Percentiles rank a stretch among this genome's conserved stretches.
These are phyloP conservation scores for Ogataea pignaliae DNA, from an alignment of 805 yeast genomes.

Conservation along the genomic window DNA sequence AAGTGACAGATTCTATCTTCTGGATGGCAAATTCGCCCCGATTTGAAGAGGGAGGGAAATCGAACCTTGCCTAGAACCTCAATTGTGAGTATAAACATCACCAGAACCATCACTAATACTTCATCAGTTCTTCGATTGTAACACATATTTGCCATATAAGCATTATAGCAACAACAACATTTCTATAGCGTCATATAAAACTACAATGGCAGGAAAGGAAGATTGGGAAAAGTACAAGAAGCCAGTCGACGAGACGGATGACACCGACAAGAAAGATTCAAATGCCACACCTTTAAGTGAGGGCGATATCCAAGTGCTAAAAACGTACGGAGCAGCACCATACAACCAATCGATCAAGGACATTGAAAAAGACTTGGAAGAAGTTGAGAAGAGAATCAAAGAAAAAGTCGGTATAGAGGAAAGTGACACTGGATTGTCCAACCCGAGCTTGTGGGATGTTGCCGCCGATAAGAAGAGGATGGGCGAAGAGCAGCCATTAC, in stretches of 20 bases:
- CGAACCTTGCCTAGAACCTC: no score
- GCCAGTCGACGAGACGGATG: slow-evolving; percentile 63
- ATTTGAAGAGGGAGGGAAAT: neutral
- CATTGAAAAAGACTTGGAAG: slow-evolving; percentile 83
- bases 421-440: slow-evolving; percentile 96
- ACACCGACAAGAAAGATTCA: slow-evolving; percentile 50
- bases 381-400: slow-evolving; percentile 80
- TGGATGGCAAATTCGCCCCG: slow-evolving; percentile 17
- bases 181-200: no score
- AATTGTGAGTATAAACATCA: no score
- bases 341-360: slow-evolving; percentile 77
- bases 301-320: slow-evolving; percentile 95
- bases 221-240: slow-evolving; percentile 98
- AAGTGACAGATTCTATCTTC: neutral
- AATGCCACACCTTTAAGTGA: slow-evolving; percentile 85
- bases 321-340: slow-evolving; percentile 97
- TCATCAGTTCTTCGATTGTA: no score
- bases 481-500: slow-evolving; percentile 92
- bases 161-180: no score
- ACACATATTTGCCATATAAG: no score
- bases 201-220: slow-evolving; percentile 86
- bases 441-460: slow-evolving; percentile 96
- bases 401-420: slow-evolving; percentile 94
- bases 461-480: slow-evolving; percentile 92
- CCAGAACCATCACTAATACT: no score